A percentile compares a stretch with the other conserved stretches of the same genome.
These are phyloP conservation scores for Antitrichia curtipendula DNA, from an alignment of 225 moss, liverwort and hornwort species.

Conservation along the genomic window DNA sequence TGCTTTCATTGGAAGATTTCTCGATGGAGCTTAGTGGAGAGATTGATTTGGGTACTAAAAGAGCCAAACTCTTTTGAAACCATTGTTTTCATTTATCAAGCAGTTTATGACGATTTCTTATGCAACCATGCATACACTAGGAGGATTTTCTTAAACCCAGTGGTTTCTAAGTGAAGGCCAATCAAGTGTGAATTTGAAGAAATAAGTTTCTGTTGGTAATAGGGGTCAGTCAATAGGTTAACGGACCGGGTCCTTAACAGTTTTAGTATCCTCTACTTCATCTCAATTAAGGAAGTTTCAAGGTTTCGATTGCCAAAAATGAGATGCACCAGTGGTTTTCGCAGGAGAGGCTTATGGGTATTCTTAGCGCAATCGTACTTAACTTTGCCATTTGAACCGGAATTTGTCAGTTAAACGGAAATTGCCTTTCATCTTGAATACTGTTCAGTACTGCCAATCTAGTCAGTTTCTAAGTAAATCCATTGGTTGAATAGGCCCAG, in stretches of 20 bases:
- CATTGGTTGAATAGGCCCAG: constrained; percentile 14
- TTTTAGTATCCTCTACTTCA: not conserved
- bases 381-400: not conserved
- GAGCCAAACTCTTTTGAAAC: not conserved
- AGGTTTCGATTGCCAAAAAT: not conserved
- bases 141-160: not conserved
- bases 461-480: too few relatives aligned
- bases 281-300: not conserved
- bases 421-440: not conserved
- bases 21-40: not conserved
- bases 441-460: not conserved
- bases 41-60: not conserved
- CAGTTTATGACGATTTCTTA: not conserved
- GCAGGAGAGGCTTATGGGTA: not conserved
- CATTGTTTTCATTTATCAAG: too few relatives aligned
- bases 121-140: not conserved
- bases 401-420: not conserved
- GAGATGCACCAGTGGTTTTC: too few relatives aligned
- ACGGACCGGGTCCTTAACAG: not conserved
- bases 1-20: not conserved
- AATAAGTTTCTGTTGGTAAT: not conserved
- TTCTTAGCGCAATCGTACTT: not conserved
- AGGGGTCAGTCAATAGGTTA: not conserved
- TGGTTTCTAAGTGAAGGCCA: not conserved
- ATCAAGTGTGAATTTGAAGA: not conserved